A percentile compares a stretch with the other conserved stretches of the same genome.
Evolutionary conservation across 164 flowering plant genomes (phyloP).

Genomic region (Tinospora cordifolia): DNA sequence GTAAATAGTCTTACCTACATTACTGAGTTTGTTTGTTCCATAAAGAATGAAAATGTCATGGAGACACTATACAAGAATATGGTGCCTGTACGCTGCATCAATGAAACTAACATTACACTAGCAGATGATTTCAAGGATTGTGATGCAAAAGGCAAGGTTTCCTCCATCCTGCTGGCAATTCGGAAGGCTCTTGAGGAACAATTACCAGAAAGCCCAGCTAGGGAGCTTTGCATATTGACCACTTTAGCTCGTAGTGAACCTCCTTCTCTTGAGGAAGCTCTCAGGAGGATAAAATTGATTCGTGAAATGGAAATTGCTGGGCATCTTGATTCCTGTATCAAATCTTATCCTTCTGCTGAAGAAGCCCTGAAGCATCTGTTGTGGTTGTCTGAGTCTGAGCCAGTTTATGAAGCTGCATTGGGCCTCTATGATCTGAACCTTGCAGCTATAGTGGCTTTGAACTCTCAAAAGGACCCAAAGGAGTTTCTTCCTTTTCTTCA

Average conservation of each 20-base stretch:
- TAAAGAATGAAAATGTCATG: slow-evolving; percentile 61
- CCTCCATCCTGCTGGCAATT: slow-evolving; percentile 57
- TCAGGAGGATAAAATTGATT: slow-evolving; percentile 66
- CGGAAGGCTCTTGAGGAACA: slow-evolving; percentile 76
- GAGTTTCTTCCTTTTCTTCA: slow-evolving; percentile 95
- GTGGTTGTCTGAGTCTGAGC: slow-evolving; percentile 83
- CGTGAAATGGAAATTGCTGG: slow-evolving; percentile 70
- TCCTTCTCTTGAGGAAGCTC: slow-evolving; percentile 83
- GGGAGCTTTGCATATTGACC: slow-evolving; percentile 94
- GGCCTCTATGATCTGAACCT: slow-evolving; percentile 95
- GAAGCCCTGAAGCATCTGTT: slow-evolving; percentile 89
- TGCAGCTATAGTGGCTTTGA: slow-evolving; percentile 90
- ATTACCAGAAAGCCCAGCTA: slow-evolving; percentile 59
- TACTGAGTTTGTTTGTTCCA: slow-evolving; percentile 80
- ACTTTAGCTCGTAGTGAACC: slow-evolving; percentile 89
- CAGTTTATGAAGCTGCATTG: slow-evolving; percentile 86
- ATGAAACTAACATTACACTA: slow-evolving; percentile 20
- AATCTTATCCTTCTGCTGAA: slow-evolving; percentile 75
- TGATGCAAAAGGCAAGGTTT: slow-evolving; percentile 44
- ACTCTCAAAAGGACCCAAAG: slow-evolving; percentile 88
- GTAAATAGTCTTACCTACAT: slow-evolving; percentile 73
- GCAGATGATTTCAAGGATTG: slow-evolving; percentile 13
- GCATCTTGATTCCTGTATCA: slow-evolving; percentile 33
- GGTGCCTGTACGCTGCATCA: slow-evolving; percentile 24
- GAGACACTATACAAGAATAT: slow-evolving; percentile 62